Base-by-base conservation (phyloP, 208 protist genomes). In the Crithidia bombi region DNA sequence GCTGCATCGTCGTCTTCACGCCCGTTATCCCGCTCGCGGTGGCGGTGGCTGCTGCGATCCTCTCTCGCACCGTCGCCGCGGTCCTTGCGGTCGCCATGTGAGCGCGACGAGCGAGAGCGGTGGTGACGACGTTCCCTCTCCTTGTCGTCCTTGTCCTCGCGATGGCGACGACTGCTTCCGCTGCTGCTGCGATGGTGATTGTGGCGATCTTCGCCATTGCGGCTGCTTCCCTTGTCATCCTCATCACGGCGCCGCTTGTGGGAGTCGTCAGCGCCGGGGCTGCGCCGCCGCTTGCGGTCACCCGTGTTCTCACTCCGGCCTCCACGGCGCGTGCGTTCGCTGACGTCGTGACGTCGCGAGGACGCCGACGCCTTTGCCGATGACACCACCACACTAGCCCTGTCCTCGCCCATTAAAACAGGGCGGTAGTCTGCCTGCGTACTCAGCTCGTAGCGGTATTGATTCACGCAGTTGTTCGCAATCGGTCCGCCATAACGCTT, bases 361-460 rank as follows among this genome's bases (percentile, higher is more conserved):
- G 41, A 43, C 19, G 39, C 39, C 30, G 6, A 17, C 54, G 7
- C 21, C 26, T 25, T 43, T 32, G 36, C 25, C 21, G 35, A 30
- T n/a, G 61, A 26, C 57, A 39, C 30, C 32, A 7, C 30, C 43
- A 23, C 17, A n/a, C n/a, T n/a, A 5, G 28, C 11, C 28, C 28
- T 76, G 33, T 69, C 57, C 36, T 35, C 71, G 39, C 55, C 64
- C 12, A 93, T 51, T 50, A 93, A 72, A 49, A 79, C 44, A 12
- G 83, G 82, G 43, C 73, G 70, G 74, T 94, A 94, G 32, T 83
- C 78, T 12, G 74, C 55, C 32, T 80, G 72, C 35, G 69, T 87
- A 58, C 79, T 78, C 15, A 89, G 82, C 64, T 91, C 87, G 73
- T 95, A 95, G 35, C 67, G 65, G 72, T 81, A 95, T 64, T 77